Base-by-base conservation (phyloP, 768 basidiomycete species). In the Suillus cothurnatus region DNA sequence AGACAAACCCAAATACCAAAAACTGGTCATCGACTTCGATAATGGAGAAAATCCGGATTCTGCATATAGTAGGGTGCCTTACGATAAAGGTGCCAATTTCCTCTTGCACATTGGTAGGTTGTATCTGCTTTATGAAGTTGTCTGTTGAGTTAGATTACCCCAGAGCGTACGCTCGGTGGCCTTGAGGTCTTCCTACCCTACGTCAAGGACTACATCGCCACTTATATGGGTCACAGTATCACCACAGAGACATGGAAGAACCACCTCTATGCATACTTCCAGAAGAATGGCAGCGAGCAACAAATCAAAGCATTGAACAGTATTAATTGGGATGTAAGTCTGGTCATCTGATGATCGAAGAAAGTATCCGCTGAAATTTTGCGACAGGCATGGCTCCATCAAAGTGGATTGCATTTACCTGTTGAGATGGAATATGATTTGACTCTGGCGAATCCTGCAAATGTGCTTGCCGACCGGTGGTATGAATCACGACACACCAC, bases 41-140 rank as follows among this genome's bases (percentile, higher is more conserved):
- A 72, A 75, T 49, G 81, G 81, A n/a, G 74, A 84, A 70, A 75
- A 79, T 67, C 76, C 82, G 61, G 83, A 85, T 69, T 84, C 85
- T 53, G 82, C 82, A 9, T 85, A 82, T 75, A 81, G 76, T 64
- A 75, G 74, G 56, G 77, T 87, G 26, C 84, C 87, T 6, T 87
- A 87, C 71, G 81, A 81, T 67, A 81, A 86, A 75, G 87, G 88
- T 32, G 77, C 85, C 19, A 87, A 85, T 72, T 83, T 89, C 71
- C 72, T 89, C 7, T 77, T 86, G 36, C 78, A 86, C 70, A 78
- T 88, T 52, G 86, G 80, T 81, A 53, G 59, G 78, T 45, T 15
- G 21, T 38, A 41, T 17, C 2, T 47, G 2, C 21, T 62, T 45
- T 15, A 5, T 45, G n/a, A 38, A 45, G 6, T 7, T 59, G 19